Evolutionary conservation across 1,284 basidiomycete species (phyloP).

Genomic region (Peniophora sp.): DNA sequence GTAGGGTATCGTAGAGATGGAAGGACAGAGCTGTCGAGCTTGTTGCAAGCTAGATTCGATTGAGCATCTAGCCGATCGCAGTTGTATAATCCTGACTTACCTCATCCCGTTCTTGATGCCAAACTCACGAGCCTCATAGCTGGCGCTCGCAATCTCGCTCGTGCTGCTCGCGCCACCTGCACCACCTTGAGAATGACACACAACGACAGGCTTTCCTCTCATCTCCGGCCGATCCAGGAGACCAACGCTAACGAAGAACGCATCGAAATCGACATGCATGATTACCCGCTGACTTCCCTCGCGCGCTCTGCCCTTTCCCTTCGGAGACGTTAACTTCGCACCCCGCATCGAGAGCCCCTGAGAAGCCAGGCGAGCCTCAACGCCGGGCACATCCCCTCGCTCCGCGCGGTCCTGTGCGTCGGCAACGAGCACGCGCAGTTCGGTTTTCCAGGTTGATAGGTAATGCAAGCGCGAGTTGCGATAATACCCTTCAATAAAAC

Average conservation of each 20-base stretch:
- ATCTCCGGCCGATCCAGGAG: constrained; percentile 71
- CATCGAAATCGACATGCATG: constrained; percentile 96
- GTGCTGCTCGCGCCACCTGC: constrained; percentile 70
- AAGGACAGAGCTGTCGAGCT: constrained; percentile 72
- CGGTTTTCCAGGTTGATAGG: constrained; percentile 88
- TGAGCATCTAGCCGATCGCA: too few species aligned
- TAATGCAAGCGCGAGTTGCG: constrained; percentile 90
- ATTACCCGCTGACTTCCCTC: constrained; percentile 54
- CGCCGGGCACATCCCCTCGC: constrained; percentile 21
- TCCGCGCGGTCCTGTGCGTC: constrained; percentile 73
- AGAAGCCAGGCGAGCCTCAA: constrained; percentile 4
- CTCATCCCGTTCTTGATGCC: constrained; percentile 96
- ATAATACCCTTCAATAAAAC: constrained; percentile 88
- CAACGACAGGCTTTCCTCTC: constrained; percentile 83
- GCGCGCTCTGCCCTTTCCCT: constrained; percentile 50
- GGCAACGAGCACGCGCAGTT: constrained; percentile 75
- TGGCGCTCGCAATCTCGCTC: constrained; percentile 91
- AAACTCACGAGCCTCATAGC: constrained; percentile 85
- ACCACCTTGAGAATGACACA: constrained; percentile 84
- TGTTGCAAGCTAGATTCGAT: constrained; percentile 63
- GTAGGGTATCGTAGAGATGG: constrained; percentile 80
- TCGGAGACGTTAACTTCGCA: constrained; percentile 40
- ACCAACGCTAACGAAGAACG: constrained; percentile 94
- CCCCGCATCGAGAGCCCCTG: constrained; percentile 52
- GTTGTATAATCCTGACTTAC: too few species aligned